These are phyloP conservation scores for Neonectria ditissima DNA, from an alignment of 2,329 filamentous ascomycete genomes.

Conservation along the genomic window DNA sequence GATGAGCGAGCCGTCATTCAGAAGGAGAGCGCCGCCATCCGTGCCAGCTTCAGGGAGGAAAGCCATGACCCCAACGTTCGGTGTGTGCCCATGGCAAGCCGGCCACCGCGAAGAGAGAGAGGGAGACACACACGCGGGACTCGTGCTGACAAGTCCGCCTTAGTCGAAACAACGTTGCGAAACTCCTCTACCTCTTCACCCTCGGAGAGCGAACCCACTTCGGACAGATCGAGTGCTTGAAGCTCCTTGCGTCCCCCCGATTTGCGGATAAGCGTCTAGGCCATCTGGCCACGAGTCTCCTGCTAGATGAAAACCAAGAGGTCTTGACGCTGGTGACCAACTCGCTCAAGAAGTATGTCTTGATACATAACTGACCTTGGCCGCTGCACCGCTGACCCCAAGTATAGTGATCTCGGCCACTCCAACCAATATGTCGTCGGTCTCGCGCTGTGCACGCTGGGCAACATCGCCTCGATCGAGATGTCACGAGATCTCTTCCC, in stretches of 20 bases:
- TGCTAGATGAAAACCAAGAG: constrained; percentile 98
- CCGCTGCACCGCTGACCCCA: constrained; percentile 32
- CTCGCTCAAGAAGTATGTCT: constrained; percentile 89
- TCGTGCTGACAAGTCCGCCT: constrained; percentile 35
- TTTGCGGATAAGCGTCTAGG: constrained; percentile 98
- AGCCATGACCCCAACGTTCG: constrained; percentile 91
- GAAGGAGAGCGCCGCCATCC: constrained; percentile 97
- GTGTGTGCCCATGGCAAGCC: constrained; percentile 62
- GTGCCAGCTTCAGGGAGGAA: constrained; percentile 97
- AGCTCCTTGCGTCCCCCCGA: constrained; percentile 93
- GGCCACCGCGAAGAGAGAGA: background rate
- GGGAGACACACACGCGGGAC: background rate
- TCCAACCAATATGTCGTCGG: constrained; percentile 99
- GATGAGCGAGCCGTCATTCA: constrained; percentile 98
- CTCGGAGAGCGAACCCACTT: constrained; percentile 98
- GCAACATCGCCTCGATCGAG: constrained; percentile 97
- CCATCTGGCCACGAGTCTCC: constrained; percentile 93
- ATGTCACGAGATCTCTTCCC: constrained; percentile 98
- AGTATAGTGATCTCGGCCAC: constrained; percentile 86
- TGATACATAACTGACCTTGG: background rate
- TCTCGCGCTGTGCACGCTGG: constrained; percentile 93
- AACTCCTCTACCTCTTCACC: constrained; percentile 97
- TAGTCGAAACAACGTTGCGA: constrained; percentile 98
- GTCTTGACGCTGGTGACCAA: constrained; percentile 97
- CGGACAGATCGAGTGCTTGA: constrained; percentile 98